Conservation (phyloP, 176 grass and related monocot genomes). For the Themeda triandra region DNA sequence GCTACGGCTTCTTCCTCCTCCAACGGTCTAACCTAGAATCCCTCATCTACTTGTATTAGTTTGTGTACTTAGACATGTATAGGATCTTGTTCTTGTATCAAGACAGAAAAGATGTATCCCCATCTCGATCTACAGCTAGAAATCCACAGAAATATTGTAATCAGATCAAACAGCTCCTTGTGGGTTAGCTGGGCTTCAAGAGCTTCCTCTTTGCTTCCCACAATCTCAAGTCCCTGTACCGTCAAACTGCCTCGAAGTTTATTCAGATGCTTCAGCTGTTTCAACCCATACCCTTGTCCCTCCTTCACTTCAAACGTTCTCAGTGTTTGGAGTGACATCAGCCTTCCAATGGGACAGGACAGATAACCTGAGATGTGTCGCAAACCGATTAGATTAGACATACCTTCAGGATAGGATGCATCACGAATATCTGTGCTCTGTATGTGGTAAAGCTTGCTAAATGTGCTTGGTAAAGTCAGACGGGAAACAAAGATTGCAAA, state of each 20-base stretch:
- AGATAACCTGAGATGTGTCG: accelerated
- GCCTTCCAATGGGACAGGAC: neutral
- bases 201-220: neutral
- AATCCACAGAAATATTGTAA: too few relatives aligned
- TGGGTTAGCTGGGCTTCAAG: neutral
- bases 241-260: neutral
- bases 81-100: too few relatives aligned
- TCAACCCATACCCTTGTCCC: neutral
- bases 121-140: too few relatives aligned
- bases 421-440: neutral
- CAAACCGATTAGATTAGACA: neutral
- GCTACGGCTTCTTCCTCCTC: too few relatives aligned
- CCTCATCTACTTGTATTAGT: too few relatives aligned
- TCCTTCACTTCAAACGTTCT: neutral
- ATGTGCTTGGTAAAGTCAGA: neutral
- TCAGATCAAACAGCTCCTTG: too few relatives aligned
- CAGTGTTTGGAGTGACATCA: slow-evolving; percentile 1
- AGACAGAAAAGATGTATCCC: too few relatives aligned
- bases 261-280: neutral
- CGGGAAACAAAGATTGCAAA: too few relatives aligned
- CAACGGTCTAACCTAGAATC: too few relatives aligned
- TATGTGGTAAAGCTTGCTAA: slow-evolving; percentile 34
- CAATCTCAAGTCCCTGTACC: neutral
- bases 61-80: too few relatives aligned
- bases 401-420: neutral